These are phyloP conservation scores for Aspergillus mulundensis DNA, from an alignment of 495 filamentous ascomycete genomes.

Conservation along the genomic window DNA sequence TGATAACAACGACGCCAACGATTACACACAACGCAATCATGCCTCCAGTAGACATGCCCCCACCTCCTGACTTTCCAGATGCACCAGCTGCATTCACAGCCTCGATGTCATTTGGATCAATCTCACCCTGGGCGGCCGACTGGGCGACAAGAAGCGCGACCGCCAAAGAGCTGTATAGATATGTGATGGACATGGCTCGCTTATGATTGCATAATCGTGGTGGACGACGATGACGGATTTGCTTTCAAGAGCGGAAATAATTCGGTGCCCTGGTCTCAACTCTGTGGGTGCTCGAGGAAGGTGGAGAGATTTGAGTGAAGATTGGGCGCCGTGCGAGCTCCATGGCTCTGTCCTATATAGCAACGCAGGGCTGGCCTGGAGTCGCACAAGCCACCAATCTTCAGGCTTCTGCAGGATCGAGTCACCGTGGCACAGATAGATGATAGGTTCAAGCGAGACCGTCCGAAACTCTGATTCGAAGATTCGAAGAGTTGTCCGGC, in stretches of 20 bases:
- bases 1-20: slow-evolving; percentile 23
- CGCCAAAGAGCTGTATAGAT: not conserved
- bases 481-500: not conserved
- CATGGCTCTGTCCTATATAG: slow-evolving; percentile 1
- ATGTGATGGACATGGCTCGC: not conserved
- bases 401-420: slow-evolving; percentile 9
- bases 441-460: slow-evolving; percentile 9
- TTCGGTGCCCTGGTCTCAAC: not conserved
- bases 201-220: not conserved
- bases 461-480: slow-evolving; percentile 4
- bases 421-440: not conserved
- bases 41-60: slow-evolving; percentile 15
- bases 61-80: slow-evolving; percentile 11
- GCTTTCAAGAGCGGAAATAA: not conserved
- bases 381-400: slow-evolving; percentile 6
- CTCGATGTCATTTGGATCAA: slow-evolving; percentile 13
- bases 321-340: not conserved
- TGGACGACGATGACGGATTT: not conserved
- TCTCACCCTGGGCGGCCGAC: slow-evolving; percentile 9
- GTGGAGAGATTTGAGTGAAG: not conserved
- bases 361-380: not conserved
- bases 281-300: not conserved
- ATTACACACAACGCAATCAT: slow-evolving; percentile 25
- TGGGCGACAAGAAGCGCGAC: slow-evolving; percentile 5
- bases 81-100: slow-evolving; percentile 14